Conservation (phyloP, 2,329 filamentous ascomycete species). For the Stagonosporopsis chrysanthemi region DNA sequence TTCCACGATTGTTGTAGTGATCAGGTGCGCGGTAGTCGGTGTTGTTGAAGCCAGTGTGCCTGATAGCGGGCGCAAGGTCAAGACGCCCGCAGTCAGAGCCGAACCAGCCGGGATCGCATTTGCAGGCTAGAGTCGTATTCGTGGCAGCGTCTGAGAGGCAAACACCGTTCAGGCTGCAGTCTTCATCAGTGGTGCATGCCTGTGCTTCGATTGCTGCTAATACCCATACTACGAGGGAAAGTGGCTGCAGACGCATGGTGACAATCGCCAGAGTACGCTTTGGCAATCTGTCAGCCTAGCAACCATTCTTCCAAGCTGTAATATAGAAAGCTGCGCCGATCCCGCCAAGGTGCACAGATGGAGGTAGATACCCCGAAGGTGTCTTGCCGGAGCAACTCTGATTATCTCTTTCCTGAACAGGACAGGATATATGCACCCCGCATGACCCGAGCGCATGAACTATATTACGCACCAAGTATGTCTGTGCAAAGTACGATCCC, state of each 20-base stretch:
- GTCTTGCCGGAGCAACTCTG: conserved; percentile 1
- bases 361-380: conserved; percentile 12
- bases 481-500: neutral
- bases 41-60: conserved; percentile 57
- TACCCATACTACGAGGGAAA: neutral
- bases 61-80: conserved; percentile 54
- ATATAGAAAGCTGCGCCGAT: neutral
- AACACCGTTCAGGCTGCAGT: conserved; percentile 54
- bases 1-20: conserved; percentile 36
- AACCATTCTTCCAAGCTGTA: neutral
- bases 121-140: conserved; percentile 16
- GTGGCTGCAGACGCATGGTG: neutral
- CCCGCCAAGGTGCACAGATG: conserved; percentile 1
- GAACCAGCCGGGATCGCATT: conserved; percentile 55
- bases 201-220: neutral
- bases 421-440: conserved; percentile 10
- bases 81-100: conserved; percentile 55
- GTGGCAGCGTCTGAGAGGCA: conserved; percentile 26
- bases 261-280: neutral
- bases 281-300: neutral
- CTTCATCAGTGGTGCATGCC: conserved; percentile 40
- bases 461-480: conserved; percentile 1
- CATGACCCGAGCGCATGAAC: conserved; percentile 5
- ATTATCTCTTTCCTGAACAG: conserved; percentile 11
- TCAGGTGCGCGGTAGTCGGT: conserved; percentile 38